Percentiles rank a stretch among this genome's conserved stretches.
Evolutionary conservation across 345 rosid genomes (phyloP).

Genomic region (Mangifera indica): DNA sequence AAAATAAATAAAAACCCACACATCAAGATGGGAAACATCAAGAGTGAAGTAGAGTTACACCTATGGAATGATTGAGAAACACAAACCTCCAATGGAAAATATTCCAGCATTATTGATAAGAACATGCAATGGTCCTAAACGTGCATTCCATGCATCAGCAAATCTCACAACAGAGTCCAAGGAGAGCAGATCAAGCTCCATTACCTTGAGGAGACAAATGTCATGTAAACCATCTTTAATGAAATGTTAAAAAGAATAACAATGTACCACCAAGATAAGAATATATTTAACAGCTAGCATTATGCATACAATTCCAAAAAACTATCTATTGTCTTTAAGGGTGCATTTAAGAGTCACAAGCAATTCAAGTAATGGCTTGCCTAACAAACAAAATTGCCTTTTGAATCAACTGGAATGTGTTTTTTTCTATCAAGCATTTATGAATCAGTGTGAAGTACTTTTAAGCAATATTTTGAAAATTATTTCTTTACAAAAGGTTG

Average conservation of each 20-base stretch:
- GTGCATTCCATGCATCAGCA: constrained; percentile 68
- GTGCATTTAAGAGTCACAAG: not conserved
- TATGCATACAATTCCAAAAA: not conserved
- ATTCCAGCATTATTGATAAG: constrained; percentile 93
- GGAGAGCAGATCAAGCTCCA: constrained; percentile 96
- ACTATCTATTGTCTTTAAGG: not conserved
- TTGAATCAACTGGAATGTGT: not conserved
- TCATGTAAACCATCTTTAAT: constrained; percentile 19
- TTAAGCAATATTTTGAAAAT: not conserved
- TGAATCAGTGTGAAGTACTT: not conserved
- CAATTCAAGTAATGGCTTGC: not conserved
- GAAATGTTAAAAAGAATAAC: constrained; percentile 2
- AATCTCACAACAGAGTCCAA: constrained; percentile 73
- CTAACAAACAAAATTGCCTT: not conserved
- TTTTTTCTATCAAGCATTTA: not conserved
- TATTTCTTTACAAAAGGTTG: not conserved
- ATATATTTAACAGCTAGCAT: not conserved
- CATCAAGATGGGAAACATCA: not conserved
- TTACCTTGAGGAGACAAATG: constrained; percentile 44
- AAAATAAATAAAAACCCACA: not conserved
- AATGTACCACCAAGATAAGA: not conserved
- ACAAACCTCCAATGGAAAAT: constrained; percentile 89
- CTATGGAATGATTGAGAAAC: not conserved
- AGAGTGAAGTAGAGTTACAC: not conserved
- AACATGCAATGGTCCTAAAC: constrained; percentile 67